Percentiles rank a stretch among this genome's conserved stretches.
phyloP scores from a whole-genome alignment of 1,139 yeast species.

The Meyerozyma sp. region DNA sequence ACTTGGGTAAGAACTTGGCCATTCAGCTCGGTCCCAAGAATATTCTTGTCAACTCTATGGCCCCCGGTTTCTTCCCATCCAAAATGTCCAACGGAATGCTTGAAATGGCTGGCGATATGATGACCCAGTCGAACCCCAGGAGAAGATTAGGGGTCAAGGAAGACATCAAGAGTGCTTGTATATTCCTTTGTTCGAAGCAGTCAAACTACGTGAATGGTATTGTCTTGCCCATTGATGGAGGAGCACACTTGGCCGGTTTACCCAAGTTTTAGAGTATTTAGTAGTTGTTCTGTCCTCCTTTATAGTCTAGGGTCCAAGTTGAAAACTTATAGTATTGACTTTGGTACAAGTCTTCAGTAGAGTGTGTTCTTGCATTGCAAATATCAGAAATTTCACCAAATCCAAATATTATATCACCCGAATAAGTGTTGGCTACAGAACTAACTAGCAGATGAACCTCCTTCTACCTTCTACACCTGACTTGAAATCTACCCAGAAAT shows the following conservation, averaged over 20 bases:
- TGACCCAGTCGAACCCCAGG: constrained; percentile 53
- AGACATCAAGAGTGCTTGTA: constrained; percentile 55
- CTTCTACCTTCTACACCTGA: not conserved
- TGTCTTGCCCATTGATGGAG: constrained; percentile 77
- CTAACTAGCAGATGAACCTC: not conserved
- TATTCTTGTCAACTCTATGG: constrained; percentile 62
- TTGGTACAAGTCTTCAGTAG: too few species aligned
- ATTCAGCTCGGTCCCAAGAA: constrained; percentile 60
- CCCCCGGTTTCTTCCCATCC: constrained; percentile 78
- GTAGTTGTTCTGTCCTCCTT: not conserved
- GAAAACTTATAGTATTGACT: too few species aligned
- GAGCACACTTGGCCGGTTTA: constrained; percentile 33
- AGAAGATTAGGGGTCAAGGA: constrained; percentile 58
- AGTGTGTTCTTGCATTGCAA: too few species aligned
- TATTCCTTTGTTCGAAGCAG: constrained; percentile 57
- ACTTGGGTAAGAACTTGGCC: constrained; percentile 61
- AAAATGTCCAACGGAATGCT: constrained; percentile 71
- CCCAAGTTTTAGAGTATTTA: constrained; percentile 7
- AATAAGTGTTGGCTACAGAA: too few species aligned
- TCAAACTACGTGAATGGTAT: constrained; percentile 64
- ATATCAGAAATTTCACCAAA: too few species aligned
- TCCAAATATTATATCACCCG: too few species aligned
- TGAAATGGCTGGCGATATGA: constrained; percentile 46
- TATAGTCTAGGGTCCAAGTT: not conserved
- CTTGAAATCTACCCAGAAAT: not conserved